A percentile compares a stretch with the other conserved stretches of the same genome.
Conservation (phyloP, 305 asterid species). For the Solanum hybrid region DNA sequence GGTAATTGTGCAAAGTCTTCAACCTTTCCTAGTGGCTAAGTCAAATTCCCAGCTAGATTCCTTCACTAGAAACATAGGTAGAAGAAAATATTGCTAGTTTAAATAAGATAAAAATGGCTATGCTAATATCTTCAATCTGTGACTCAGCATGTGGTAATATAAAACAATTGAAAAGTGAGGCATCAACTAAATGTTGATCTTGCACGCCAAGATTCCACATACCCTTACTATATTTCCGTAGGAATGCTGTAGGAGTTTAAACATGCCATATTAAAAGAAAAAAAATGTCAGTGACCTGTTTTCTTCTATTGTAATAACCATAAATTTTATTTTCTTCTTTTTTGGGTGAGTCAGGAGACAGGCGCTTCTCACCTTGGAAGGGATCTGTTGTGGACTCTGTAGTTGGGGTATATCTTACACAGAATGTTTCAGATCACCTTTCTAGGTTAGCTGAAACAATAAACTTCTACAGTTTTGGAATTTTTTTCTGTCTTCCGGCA, state of each 20-base stretch:
- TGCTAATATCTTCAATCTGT: neutral
- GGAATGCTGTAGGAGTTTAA: neutral
- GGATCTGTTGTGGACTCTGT: conserved; percentile 96
- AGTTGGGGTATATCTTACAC: conserved; percentile 94
- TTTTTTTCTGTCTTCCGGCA: neutral
- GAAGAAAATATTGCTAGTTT: neutral
- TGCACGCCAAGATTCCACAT: neutral
- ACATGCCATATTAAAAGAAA: neutral
- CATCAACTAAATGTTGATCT: neutral
- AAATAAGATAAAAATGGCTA: neutral
- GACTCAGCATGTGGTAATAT: neutral
- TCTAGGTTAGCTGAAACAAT: conserved; percentile 56
- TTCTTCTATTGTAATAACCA: neutral
- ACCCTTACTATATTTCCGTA: neutral
- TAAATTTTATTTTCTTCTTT: neutral
- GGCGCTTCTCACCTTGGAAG: conserved; percentile 95
- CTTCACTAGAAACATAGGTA: neutral
- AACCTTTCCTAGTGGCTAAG: conserved; percentile 1
- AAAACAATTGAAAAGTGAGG: neutral
- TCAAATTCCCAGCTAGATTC: neutral
- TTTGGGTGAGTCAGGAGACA: conserved; percentile 52
- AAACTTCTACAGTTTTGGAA: neutral
- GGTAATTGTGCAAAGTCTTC: conserved; percentile 35
- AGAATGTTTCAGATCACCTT: conserved; percentile 95
- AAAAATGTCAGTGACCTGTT: neutral